Base-by-base conservation (phyloP, 305 asterid species). In the Fraxinus baroniana region DNA sequence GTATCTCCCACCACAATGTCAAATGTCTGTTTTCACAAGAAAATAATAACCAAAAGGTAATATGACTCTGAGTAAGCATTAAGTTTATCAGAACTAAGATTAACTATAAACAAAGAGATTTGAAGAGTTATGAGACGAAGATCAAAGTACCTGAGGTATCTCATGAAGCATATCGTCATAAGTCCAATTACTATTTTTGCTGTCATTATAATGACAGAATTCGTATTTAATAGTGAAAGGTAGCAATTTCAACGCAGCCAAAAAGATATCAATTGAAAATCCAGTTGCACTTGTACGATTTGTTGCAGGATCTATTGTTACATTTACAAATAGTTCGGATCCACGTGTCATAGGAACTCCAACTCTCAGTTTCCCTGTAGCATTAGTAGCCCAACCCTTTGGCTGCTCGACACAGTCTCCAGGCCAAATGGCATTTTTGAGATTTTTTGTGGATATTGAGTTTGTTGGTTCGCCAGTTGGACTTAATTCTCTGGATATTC, bases 1-100 rank as follows among this genome's bases (percentile, higher is more conserved):
- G 88, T 84, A 82, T 91, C 93, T 26, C 90, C 92, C 33, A 90
- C 95, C 30, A 90, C 89, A 81, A 91, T 88, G 79, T 89, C 92
- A 76, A 7, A 90, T 6, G 30, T 82, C 89, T 88, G 80, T 37
- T 73, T 49, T 5, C 74, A 55, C 37, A 30, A 32, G 57, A 55
- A 35, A 62, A 24, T 62, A 71, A 37, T 82, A 41, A 46, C 35
- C 44, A 10, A 2, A 82, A 80, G 62, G n/a, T 71, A n/a, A 1
- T 15, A 71, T 71, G 8, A 30, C 2, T 71, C 8, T 30, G 4
- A 4, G 41, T 13, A 32, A 71, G 76, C 76, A 71, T 71, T n/a
- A 71, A 71, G 39, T 28, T 70, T 70, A 13, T 28, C 10, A 30
- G 22, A 30, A 26, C 18, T 2, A 80, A 35, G 62, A 78, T 28